These are phyloP conservation scores for Hypoxylon sp. DNA, from an alignment of 2,329 filamentous ascomycete genomes.

Conservation along the genomic window DNA sequence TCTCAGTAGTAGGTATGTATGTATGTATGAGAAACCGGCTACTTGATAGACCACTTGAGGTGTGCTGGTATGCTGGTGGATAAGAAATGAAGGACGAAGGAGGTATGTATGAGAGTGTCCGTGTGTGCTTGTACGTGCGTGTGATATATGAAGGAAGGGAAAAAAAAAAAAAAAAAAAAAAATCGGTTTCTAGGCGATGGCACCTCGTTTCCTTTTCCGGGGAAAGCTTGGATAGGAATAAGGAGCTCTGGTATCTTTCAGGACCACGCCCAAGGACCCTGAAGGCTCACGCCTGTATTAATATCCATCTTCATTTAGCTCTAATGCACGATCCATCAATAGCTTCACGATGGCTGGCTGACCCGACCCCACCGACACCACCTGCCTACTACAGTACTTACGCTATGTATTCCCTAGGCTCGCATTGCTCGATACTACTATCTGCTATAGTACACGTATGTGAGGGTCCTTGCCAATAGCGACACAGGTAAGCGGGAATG, in stretches of 20 bases:
- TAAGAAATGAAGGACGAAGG: slow-evolving; percentile 11
- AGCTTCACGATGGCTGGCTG: slow-evolving; percentile 36
- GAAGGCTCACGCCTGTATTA: slow-evolving; percentile 33
- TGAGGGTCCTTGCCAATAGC: slow-evolving; percentile 37
- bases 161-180: slow-evolving; percentile 19
- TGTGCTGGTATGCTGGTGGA: slow-evolving; percentile 20
- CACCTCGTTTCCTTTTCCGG: slow-evolving; percentile 19
- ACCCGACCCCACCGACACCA: slow-evolving; percentile 35
- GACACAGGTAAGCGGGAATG: slow-evolving; percentile 28
- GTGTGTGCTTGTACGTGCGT: background rate
- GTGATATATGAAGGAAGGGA: slow-evolving; percentile 6
- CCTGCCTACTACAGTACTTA: slow-evolving; percentile 32
- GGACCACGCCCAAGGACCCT: slow-evolving; percentile 20
- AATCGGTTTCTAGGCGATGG: slow-evolving; percentile 12
- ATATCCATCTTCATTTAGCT: slow-evolving; percentile 35
- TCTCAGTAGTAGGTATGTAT: slow-evolving; percentile 10
- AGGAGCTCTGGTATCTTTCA: slow-evolving; percentile 13
- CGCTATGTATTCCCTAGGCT: background rate
- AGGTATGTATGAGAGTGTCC: slow-evolving; percentile 6
- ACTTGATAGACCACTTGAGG: slow-evolving; percentile 12
- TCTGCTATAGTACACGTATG: slow-evolving; percentile 16
- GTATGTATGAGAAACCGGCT: background rate
- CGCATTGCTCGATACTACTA: too few relatives aligned
- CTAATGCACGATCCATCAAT: slow-evolving; percentile 39
- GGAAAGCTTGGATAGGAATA: slow-evolving; percentile 33